phyloP scores from a whole-genome alignment of 441 rosid species.

The Oxalis stricta region DNA sequence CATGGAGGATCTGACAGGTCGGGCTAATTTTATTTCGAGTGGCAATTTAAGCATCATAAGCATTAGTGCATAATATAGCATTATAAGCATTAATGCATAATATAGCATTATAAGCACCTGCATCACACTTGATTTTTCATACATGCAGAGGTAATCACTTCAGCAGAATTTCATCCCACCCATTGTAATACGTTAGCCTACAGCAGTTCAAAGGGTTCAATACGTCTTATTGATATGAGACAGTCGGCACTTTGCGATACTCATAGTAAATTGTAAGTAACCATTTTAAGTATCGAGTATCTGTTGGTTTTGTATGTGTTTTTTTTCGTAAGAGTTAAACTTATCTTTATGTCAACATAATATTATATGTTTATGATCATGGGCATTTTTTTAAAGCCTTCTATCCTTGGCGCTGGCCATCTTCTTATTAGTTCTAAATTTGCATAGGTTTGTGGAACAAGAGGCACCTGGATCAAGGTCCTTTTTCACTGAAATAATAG shows the following conservation, averaged over 20 bases:
- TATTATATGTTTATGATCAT: too few species aligned
- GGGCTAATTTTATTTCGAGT: slow-evolving; percentile 6
- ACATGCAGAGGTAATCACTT: slow-evolving; percentile 50
- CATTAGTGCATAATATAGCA: neutral
- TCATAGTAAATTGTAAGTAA: slow-evolving; percentile 42
- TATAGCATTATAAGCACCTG: neutral
- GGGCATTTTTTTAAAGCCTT: neutral
- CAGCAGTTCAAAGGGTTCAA: slow-evolving; percentile 49
- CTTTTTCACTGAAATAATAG: slow-evolving; percentile 53
- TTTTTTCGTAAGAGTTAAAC: too few species aligned
- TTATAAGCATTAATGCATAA: neutral
- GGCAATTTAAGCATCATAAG: neutral
- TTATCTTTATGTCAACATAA: too few species aligned
- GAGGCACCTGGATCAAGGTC: slow-evolving; percentile 40
- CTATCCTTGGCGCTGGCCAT: too few species aligned
- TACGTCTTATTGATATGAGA: slow-evolving; percentile 46
- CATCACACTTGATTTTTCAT: neutral
- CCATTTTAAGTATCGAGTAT: neutral
- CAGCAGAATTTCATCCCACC: slow-evolving; percentile 49
- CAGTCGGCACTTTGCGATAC: slow-evolving; percentile 53
- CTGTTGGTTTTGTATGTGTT: neutral
- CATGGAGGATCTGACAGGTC: slow-evolving; percentile 98
- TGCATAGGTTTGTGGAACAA: slow-evolving; percentile 37
- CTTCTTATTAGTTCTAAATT: neutral
- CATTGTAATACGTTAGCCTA: slow-evolving; percentile 48